Evolutionary conservation across 2,329 filamentous ascomycete species (phyloP), one percentile per base, ranked within the genome.

Genomic region (Westerdykella ornata): DNA sequence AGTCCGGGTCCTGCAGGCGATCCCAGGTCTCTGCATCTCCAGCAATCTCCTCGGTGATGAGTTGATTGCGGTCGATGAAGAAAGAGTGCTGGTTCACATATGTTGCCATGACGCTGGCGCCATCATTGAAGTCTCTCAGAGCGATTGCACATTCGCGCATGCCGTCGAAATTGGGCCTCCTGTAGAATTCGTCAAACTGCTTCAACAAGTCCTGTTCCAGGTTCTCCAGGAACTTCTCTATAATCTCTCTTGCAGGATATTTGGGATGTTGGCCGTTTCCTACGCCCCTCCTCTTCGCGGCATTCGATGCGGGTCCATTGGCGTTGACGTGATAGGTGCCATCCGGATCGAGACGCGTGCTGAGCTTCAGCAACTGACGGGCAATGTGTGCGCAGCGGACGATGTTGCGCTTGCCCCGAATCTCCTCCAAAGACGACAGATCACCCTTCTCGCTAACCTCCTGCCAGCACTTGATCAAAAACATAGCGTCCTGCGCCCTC

Each of bases 1-100:
- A 81, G 67, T 98, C 92, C 0, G 94, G 94, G 59, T 98, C 92
- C 35, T 94, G 90, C 39, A 98, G 74, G 52, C 84, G 82, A 43
- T 97, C 90, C 89, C 90, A 96, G 2, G 71, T 76, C 37, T 78
- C 75, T n/a, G 71, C 77, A 54, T 92, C 86, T 11, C 79, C 77
- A 2, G 76, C 77, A 13, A 94, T 80, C 62, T 95, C 89, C 56
- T 95, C 89, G 0, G 84, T 85, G 37, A 95, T 83, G 43, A 98
- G 73, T 64, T 97, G 90, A 52, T 88, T 92, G 18, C 89, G 78
- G 62, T 97, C 92, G 59, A 98, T 96, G 69, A 98, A 98, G 75
- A 98, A 98, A 59, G 95, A 88, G 68, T 98, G 94, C 65, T 98
- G 92, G 62, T 98, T 98, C 60, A 98, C 90, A 65, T 97, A 98